These are phyloP conservation scores for Xylaria digitata DNA, from an alignment of 2,329 filamentous ascomycete species.

Conservation along the genomic window DNA sequence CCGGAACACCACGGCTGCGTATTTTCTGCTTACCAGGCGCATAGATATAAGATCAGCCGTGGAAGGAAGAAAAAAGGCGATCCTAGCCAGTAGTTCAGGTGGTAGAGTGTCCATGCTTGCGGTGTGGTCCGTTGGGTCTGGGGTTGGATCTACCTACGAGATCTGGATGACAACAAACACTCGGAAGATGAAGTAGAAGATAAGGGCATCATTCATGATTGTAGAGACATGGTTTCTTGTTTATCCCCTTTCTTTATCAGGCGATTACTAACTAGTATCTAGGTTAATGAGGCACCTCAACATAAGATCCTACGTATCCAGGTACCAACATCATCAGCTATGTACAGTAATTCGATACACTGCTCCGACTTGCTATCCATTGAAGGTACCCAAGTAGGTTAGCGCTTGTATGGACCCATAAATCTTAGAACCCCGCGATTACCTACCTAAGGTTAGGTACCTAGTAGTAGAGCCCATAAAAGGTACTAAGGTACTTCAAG, in stretches of 20 bases:
- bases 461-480: too few relatives aligned
- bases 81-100: conserved; percentile 23
- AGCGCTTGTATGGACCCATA: neutral
- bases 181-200: neutral
- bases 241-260: neutral
- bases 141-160: neutral
- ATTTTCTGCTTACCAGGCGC: conserved; percentile 31
- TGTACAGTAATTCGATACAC: too few relatives aligned
- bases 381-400: too few relatives aligned
- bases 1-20: conserved; percentile 29
- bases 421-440: neutral
- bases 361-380: too few relatives aligned
- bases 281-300: neutral
- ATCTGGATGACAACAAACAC: neutral
- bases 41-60: conserved; percentile 28
- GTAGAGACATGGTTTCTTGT: neutral
- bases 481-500: too few relatives aligned
- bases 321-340: too few relatives aligned
- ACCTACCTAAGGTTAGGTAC: too few relatives aligned
- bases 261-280: neutral
- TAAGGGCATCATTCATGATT: neutral
- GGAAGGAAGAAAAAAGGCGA: conserved; percentile 24
- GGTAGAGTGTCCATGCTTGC: conserved; percentile 33
- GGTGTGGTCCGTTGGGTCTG: neutral
- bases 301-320: too few relatives aligned